Evolutionary conservation across 2,329 filamentous ascomycete species (phyloP), one percentile per base, ranked within the genome.

Genomic region (Lachnellula cervina): DNA sequence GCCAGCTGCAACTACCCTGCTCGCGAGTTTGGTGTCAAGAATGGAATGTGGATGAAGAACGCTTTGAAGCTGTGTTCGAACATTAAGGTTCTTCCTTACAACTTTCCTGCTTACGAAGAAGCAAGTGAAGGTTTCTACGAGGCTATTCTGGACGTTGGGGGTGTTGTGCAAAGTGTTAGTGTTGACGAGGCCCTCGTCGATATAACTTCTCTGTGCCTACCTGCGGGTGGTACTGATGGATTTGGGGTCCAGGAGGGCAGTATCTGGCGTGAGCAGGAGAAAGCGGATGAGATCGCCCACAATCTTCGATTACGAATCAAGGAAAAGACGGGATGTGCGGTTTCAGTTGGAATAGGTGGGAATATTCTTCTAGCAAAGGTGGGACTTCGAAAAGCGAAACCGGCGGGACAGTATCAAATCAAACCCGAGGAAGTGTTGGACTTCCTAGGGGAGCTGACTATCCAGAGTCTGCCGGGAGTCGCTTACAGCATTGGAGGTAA

Each of bases 21-120:
- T 6, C 84, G 94, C 38, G 80, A 82, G 34, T 94, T 86, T 64
- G 93, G 93, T 1, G 80, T 99, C 53, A 96, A 92, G 69, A 99
- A 99, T 64, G 95, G 95, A 38, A 99, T 97, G 94, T 99, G 95
- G 94, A 97, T 99, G 93, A 95, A 93, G 69, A 80, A 81, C 35
- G 94, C 94, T 0, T 78, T 87, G 57, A 87, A 94, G 62, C 71
- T 94, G 17, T 99, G 91, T 67, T 87, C 93, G 0, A 83, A 90
- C 21, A 76, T 99, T 17, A 91, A 95, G 63, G 86, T 97, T 1
- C 70, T 99, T n/a, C 89, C 92, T 0, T 99, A 99, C 65, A 92
- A 99, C 67, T 99, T 97, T 68, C 87, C 89, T 2, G 93, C 86
- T 0, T 99, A 99, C 64, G 94, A 99, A 75, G 88, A 92, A 57